Evolutionary conservation across 371 early-diverging fungal species (phyloP).

Genomic region (Mucor irregularis): DNA sequence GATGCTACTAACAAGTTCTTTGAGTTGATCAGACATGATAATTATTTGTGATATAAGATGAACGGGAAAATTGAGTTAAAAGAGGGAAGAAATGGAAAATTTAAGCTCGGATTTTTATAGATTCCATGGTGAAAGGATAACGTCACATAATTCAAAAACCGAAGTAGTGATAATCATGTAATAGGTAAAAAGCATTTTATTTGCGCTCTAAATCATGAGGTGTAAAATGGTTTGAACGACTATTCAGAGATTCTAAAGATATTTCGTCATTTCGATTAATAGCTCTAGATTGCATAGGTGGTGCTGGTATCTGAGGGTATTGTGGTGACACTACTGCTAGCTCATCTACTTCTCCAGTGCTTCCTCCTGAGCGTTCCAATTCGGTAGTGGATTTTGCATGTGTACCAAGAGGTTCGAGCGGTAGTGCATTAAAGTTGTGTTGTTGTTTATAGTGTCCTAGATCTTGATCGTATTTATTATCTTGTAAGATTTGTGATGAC

Average conservation of each 20-base stretch:
- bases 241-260: neutral
- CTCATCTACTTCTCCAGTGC: slow-evolving; percentile 1
- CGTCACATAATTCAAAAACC: too few species aligned
- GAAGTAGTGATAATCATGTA: too few species aligned
- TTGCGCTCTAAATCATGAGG: slow-evolving; percentile 23
- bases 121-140: too few species aligned
- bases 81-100: slow-evolving; percentile 8
- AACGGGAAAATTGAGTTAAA: neutral
- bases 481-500: slow-evolving; percentile 8
- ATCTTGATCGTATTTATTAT: slow-evolving; percentile 19
- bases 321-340: neutral
- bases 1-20: slow-evolving; percentile 8
- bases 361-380: neutral
- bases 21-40: slow-evolving; percentile 4
- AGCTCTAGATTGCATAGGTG: slow-evolving; percentile 2
- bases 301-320: slow-evolving; percentile 1
- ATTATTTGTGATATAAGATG: too few species aligned
- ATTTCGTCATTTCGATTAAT: slow-evolving; percentile 13
- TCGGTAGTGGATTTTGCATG: neutral
- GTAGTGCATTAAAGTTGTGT: slow-evolving; percentile 20
- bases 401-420: slow-evolving; percentile 14
- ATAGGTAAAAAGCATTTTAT: too few species aligned
- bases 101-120: too few species aligned
- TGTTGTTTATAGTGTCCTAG: neutral
- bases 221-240: slow-evolving; percentile 8